Evolutionary conservation across 75 land plant genomes (phyloP).

Genomic region (Pseudotsuga menziesii): DNA sequence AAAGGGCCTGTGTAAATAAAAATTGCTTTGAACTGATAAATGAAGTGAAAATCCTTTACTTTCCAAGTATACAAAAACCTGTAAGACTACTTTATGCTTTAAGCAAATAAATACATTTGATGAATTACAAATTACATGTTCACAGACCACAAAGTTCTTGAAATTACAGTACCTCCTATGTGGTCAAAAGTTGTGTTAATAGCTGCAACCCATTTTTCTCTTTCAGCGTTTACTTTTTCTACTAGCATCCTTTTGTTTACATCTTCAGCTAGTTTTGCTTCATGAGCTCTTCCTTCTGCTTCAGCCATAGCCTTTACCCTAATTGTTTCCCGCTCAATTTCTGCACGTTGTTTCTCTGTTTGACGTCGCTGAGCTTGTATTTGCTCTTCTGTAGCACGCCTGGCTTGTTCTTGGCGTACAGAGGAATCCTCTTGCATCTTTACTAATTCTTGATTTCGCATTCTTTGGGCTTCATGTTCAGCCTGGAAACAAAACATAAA

Average conservation of each 20-base stretch:
- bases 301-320: constrained; percentile 92
- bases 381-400: constrained; percentile 84
- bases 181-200: constrained; percentile 88
- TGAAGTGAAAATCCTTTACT: no score
- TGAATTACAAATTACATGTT: no score
- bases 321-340: constrained; percentile 87
- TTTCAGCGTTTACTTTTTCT: constrained; percentile 75
- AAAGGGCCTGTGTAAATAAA: no score
- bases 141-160: no score
- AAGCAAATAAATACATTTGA: no score
- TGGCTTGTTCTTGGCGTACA: constrained; percentile 72
- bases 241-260: constrained; percentile 80
- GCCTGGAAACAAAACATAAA: constrained; percentile 31
- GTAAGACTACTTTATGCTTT: no score
- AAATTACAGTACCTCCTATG: constrained; percentile 65
- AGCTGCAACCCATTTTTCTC: constrained; percentile 94
- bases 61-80: no score
- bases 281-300: constrained; percentile 90
- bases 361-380: constrained; percentile 90
- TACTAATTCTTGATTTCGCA: constrained; percentile 77
- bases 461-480: constrained; percentile 88
- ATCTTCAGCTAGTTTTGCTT: constrained; percentile 81
- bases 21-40: no score
- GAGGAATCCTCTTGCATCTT: constrained; percentile 94
- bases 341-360: constrained; percentile 88